Conservation (phyloP, 2,329 filamentous ascomycete species). For the Chaetomiaceae sp. region DNA sequence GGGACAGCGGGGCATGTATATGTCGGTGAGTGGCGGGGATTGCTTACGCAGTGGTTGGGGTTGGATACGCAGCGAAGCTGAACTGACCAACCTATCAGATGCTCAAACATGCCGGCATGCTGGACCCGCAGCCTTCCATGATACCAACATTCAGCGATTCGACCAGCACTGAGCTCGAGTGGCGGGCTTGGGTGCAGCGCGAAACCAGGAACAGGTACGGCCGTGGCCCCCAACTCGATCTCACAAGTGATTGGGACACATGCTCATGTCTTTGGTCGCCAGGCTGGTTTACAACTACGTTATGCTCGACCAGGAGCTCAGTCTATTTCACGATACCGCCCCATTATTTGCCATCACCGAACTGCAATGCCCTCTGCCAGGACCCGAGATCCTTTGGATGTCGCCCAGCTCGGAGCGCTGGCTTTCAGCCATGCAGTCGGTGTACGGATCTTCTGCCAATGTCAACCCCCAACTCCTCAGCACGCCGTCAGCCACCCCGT, state of each 20-base stretch:
- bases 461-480: conserved; percentile 47
- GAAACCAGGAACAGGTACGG: conserved; percentile 57
- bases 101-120: conserved; percentile 62
- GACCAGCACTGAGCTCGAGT: conserved; percentile 44
- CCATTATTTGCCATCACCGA: conserved; percentile 61
- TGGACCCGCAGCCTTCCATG: conserved; percentile 46
- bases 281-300: conserved; percentile 71
- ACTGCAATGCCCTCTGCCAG: conserved; percentile 57
- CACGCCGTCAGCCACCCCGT: conserved; percentile 47
- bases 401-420: conserved; percentile 53
- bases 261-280: conserved; percentile 20
- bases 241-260: not conserved
- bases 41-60: not conserved
- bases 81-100: conserved; percentile 41
- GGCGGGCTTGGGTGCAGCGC: conserved; percentile 59
- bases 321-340: conserved; percentile 57
- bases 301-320: conserved; percentile 66
- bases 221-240: not conserved
- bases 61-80: not conserved
- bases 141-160: conserved; percentile 39
- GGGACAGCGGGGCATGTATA: conserved; percentile 68
- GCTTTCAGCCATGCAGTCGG: conserved; percentile 52
- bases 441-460: conserved; percentile 46
- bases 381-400: conserved; percentile 56
- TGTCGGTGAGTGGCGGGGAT: conserved; percentile 42